Evolutionary conservation across 768 basidiomycete genomes (phyloP), one percentile per base, ranked within the genome.

Genomic region (Rhodotorula kratochvilovae): DNA sequence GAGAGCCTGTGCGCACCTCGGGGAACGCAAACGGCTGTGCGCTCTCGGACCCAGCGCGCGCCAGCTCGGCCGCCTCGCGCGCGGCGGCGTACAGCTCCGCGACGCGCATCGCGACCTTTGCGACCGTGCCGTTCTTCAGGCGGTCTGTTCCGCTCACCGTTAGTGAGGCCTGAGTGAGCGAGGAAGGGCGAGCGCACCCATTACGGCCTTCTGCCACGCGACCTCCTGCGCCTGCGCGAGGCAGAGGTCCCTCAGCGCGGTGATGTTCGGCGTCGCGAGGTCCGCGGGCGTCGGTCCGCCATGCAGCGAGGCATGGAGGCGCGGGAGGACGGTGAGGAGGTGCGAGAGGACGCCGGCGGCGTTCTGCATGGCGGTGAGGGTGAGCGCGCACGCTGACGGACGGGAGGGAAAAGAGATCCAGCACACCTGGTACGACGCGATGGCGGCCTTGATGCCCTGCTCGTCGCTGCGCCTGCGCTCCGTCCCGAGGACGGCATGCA

Each of bases 181-280:
- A 46, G 17, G 39, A 48, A 43, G 39, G 36, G 19, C n/a, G 17
- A 5, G 76, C 79, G 76, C 76, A 91, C 92, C 90, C 68, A 90
- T 81, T 78, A 89, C 88, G 25, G 93, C 93, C 74, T 89, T 86
- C 79, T 95, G 93, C 94, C 94, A 98, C 53, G 88, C 91, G 78
- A 91, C 95, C 81, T 99, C 96, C 76, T 98, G 95, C 2, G 93
- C 94, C 80, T 97, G 92, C 1, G 92, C 92, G 10, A 94, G 84
- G 86, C 92, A 89, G 66, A 97, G 84, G 73, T 81, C 85, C 77
- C 90, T 87, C 54, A 96, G 78, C 36, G 86, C 84, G 58, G 82
- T 83, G 33, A 90, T 77, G 75, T 89, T 88, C 0, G 85, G 77
- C 35, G 82, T 80, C 0, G 88, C 85, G 36, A 96, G 84, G 79